Evolutionary conservation across 2,329 filamentous ascomycete genomes (phyloP).

Genomic region (Xylaria polymorpha): DNA sequence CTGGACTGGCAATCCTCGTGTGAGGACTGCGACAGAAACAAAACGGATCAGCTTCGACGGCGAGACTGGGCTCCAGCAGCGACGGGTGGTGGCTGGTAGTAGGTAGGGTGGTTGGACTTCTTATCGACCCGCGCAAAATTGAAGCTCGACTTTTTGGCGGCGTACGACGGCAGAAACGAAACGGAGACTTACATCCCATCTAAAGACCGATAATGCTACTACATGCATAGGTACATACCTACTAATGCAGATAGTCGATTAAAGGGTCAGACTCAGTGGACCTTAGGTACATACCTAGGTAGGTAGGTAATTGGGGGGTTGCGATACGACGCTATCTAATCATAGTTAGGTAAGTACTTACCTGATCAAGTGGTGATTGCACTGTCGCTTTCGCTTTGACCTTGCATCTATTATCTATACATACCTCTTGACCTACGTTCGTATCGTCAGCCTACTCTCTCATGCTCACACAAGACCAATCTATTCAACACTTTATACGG

Average conservation of each 20-base stretch:
- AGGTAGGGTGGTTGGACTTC: conserved; percentile 20
- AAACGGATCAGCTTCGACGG: conserved; percentile 15
- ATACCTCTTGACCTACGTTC: neutral
- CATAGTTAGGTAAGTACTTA: neutral
- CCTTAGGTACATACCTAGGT: too few species aligned
- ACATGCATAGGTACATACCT: neutral
- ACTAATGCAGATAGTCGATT: neutral
- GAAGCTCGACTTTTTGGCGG: conserved; percentile 58
- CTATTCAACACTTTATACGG: neutral
- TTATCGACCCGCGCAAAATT: conserved; percentile 36
- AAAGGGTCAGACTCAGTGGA: too few species aligned
- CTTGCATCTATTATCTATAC: neutral
- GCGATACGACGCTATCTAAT: neutral
- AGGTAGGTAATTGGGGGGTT: too few species aligned
- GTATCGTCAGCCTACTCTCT: too few species aligned
- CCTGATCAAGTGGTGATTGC: neutral
- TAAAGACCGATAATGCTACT: too few species aligned
- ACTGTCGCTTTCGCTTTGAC: conserved; percentile 1
- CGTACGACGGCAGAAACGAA: conserved; percentile 54
- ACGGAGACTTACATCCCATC: neutral
- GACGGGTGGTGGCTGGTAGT: conserved; percentile 2
- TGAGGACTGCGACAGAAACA: conserved; percentile 33
- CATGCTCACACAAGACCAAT: neutral
- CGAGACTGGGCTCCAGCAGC: conserved; percentile 3
- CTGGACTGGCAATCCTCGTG: conserved; percentile 34